A percentile compares a stretch with the other conserved stretches of the same genome.
Conservation (phyloP, 768 basidiomycete genomes). For the Myochromella boudieri region DNA sequence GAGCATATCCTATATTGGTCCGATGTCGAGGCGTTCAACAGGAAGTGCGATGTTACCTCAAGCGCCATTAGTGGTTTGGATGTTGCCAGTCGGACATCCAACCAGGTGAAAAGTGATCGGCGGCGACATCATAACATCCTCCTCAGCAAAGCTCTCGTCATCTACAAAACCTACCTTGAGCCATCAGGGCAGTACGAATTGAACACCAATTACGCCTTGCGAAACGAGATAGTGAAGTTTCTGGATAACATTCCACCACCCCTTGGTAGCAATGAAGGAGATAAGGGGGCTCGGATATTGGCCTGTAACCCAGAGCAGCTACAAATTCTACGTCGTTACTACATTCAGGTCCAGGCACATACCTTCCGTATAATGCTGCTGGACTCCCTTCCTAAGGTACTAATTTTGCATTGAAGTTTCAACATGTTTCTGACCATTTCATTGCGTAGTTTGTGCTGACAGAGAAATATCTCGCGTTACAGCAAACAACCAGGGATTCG, state of each 20-base stretch:
- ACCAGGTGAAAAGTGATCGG: slow-evolving; percentile 10
- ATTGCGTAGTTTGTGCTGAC: slow-evolving; percentile 10
- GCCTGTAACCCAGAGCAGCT: slow-evolving; percentile 13
- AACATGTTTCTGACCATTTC: neutral
- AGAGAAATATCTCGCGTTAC: slow-evolving; percentile 10
- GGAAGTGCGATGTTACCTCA: slow-evolving; percentile 15
- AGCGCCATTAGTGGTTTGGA: slow-evolving; percentile 8
- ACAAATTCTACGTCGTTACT: slow-evolving; percentile 9
- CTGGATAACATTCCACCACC: slow-evolving; percentile 6
- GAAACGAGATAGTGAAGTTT: slow-evolving; percentile 14
- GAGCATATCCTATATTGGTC: slow-evolving; percentile 17
- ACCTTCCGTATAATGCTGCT: slow-evolving; percentile 18
- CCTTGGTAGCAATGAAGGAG: neutral
- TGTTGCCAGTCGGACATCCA: neutral
- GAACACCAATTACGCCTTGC: slow-evolving; percentile 14
- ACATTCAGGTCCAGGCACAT: slow-evolving; percentile 10
- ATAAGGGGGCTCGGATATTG: slow-evolving; percentile 10
- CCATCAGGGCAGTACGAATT: slow-evolving; percentile 14
- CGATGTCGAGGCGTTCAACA: slow-evolving; percentile 15
- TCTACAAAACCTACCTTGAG: slow-evolving; percentile 16
- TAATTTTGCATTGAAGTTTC: neutral
- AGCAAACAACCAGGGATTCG: slow-evolving; percentile 5
- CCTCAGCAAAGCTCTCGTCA: slow-evolving; percentile 9
- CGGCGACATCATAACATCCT: slow-evolving; percentile 12
- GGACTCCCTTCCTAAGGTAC: slow-evolving; percentile 17